Conservation (phyloP, 768 basidiomycete genomes). For the Lactarius deliciosus region DNA sequence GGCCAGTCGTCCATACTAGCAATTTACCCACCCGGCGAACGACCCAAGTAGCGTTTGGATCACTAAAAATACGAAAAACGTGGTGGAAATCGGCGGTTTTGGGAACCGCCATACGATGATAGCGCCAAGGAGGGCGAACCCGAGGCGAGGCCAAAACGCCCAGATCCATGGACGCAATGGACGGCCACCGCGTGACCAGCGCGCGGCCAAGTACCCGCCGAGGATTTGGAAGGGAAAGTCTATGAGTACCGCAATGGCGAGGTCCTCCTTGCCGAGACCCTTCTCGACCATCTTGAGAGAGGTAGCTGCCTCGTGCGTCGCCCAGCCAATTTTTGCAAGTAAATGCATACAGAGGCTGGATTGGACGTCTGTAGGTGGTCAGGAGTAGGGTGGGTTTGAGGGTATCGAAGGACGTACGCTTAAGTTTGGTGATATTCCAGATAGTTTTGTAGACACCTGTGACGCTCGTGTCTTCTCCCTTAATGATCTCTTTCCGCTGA, state of each 20-base stretch:
- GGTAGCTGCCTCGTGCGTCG: conserved; percentile 89
- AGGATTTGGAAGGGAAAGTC: conserved; percentile 98
- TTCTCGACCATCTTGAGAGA: conserved; percentile 96
- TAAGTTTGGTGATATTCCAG: conserved; percentile 89
- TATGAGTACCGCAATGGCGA: conserved; percentile 92
- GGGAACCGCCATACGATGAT: conserved; percentile 87
- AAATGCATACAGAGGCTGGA: conserved; percentile 82
- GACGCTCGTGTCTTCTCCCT: conserved; percentile 86
- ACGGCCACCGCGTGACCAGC: conserved; percentile 80
- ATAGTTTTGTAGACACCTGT: conserved; percentile 90
- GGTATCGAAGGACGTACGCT: conserved; percentile 55
- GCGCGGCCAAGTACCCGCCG: conserved; percentile 91
- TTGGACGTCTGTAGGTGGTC: conserved; percentile 70
- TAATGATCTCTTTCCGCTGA: conserved; percentile 72
- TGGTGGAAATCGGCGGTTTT: conserved; percentile 61
- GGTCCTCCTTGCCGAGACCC: conserved; percentile 91
- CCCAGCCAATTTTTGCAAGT: conserved; percentile 92
- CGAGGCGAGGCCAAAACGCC: conserved; percentile 87
- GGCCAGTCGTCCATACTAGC: background rate
- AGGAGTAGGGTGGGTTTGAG: conserved; percentile 12
- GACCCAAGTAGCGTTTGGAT: conserved; percentile 79
- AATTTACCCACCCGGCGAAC: conserved; percentile 70
- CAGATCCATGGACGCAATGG: conserved; percentile 85
- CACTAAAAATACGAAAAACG: conserved; percentile 81
- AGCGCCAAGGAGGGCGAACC: conserved; percentile 69